Evolutionary conservation across 106 monocot species (phyloP), one percentile per base, ranked within the genome.

Genomic region (Gastrodia elata): DNA sequence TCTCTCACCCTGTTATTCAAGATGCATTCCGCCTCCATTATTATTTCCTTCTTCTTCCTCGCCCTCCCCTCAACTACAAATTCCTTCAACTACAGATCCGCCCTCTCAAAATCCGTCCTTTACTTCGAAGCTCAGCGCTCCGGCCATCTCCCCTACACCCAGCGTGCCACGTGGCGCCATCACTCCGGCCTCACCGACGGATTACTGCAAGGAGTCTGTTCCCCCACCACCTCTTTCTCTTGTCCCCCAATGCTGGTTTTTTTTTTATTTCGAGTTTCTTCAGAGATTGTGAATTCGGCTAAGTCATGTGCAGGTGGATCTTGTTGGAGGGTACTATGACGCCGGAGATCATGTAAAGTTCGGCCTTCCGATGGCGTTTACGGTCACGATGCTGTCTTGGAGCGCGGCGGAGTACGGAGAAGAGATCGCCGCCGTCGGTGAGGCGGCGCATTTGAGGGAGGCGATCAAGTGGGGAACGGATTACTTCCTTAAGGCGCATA

Each of bases 291-390:
- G n/a, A n/a, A n/a, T n/a, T n/a, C 4, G 24, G 24, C 69, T 3
- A 25, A 6, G 24, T 20, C 3, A 37, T 36, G 14, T 78, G 76
- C 74, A 88, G 88, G 84, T 89, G 41, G 88, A 89, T 73, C 82
- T 89, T 33, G 83, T 89, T 2, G 88, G 88, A 38, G 88, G 88
- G 2, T 89, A 89, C 83, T 89, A 89, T 40, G 88, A 89, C 42
- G 88, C 88, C 9, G 88, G 78, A 14, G 78, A 78, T 35, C 72
- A 78, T 32, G 78, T 78, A 0, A 78, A 78, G 49, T 78, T 78
- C 34, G 78, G 78, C n/a, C 64, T 78, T 57, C 78, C 78, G 13
- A 78, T 78, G 78, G 78, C 78, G 1, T 89, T 89, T 73, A 89
- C 88, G 2, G 57, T 89, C 20, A 89, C 88, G 11, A 83, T 89